A percentile compares a stretch with the other conserved stretches of the same genome.
Conservation (phyloP, 768 basidiomycete species). For the Pulveroboletus sp. region DNA sequence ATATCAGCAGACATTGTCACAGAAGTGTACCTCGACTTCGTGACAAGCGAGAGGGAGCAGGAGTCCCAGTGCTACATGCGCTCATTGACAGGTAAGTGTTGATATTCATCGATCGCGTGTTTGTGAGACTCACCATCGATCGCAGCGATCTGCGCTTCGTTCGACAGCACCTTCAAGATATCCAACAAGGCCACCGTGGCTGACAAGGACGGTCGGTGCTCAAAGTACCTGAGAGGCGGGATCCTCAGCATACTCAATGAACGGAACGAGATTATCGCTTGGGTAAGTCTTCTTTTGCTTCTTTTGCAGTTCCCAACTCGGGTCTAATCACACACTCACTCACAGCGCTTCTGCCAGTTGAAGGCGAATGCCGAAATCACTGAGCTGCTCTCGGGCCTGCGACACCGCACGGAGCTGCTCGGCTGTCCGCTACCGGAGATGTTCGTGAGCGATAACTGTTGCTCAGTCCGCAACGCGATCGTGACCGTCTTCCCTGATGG, state of each 20-base stretch:
- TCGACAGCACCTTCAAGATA: background rate
- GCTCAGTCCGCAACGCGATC: conserved; percentile 11
- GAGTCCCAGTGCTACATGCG: background rate
- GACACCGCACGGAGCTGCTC: too few relatives aligned
- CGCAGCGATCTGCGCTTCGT: background rate
- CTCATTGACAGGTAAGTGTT: background rate
- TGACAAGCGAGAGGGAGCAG: background rate
- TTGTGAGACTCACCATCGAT: too few relatives aligned
- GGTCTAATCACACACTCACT: too few relatives aligned
- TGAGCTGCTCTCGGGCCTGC: too few relatives aligned
- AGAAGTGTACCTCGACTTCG: background rate
- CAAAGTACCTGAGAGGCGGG: background rate
- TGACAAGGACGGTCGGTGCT: background rate
- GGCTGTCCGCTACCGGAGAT: conserved; percentile 8
- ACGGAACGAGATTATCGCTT: background rate
- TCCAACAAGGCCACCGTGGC: background rate
- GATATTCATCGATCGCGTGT: too few relatives aligned
- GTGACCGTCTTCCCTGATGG: conserved; percentile 1
- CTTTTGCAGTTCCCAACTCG: too few relatives aligned
- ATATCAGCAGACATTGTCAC: background rate
- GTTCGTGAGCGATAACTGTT: conserved; percentile 22
- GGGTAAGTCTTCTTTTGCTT: too few relatives aligned
- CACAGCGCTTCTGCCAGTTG: too few relatives aligned
- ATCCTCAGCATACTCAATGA: background rate
- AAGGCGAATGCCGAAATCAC: too few relatives aligned